Evolutionary conservation across 768 basidiomycete species (phyloP).

Genomic region (Pisolithus marmoratus): DNA sequence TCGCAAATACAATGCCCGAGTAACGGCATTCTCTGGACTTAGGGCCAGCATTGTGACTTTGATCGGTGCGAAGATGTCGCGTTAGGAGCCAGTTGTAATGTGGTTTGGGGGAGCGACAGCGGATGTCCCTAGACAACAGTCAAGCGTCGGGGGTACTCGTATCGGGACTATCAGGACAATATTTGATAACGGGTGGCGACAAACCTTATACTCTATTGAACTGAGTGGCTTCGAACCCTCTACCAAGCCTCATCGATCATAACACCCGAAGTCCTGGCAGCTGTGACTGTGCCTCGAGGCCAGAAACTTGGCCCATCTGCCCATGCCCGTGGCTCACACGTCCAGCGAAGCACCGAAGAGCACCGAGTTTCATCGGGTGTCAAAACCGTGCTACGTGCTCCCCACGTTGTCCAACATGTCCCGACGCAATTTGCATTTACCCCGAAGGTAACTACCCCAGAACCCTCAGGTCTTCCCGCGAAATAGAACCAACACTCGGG

Average conservation of each 20-base stretch:
- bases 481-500: neutral
- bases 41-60: slow-evolving; percentile 1
- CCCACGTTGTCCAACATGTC: neutral
- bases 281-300: neutral
- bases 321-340: neutral
- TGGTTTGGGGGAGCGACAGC: too few species aligned
- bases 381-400: neutral
- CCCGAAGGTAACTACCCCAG: slow-evolving; percentile 4
- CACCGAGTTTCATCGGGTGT: neutral
- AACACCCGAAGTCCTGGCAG: neutral
- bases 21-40: slow-evolving; percentile 8
- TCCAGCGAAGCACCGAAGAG: neutral
- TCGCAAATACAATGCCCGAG: slow-evolving; percentile 60
- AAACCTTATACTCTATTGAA: too few species aligned
- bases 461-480: slow-evolving; percentile 2
- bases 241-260: neutral
- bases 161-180: too few species aligned
- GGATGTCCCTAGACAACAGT: too few species aligned
- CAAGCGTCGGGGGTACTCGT: too few species aligned
- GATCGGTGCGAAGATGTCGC: neutral
- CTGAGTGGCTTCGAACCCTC: neutral
- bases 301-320: neutral
- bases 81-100: neutral
- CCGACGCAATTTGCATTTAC: neutral
- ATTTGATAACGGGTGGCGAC: too few species aligned